Evolutionary conservation across 2,329 filamentous ascomycete species (phyloP).

Genomic region (Amphichorda felina): DNA sequence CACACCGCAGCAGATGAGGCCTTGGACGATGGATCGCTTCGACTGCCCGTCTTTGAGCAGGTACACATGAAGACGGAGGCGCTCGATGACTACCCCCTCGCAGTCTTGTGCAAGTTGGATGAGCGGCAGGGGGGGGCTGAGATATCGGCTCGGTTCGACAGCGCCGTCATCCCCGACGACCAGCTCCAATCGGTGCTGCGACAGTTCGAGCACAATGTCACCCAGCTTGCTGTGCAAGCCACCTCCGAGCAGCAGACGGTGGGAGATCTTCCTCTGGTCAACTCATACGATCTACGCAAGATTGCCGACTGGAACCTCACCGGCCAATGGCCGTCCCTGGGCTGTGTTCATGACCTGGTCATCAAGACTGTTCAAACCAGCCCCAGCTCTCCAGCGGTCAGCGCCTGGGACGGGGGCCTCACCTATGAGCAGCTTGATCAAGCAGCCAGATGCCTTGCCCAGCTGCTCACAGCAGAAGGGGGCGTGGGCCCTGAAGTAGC

Average conservation of each 20-base stretch:
- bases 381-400: conserved; percentile 21
- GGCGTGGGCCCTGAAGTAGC: conserved; percentile 12
- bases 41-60: conserved; percentile 4
- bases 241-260: conserved; percentile 2
- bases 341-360: conserved; percentile 3
- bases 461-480: not conserved
- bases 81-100: conserved; percentile 2
- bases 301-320: conserved; percentile 1
- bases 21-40: not conserved
- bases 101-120: conserved; percentile 2
- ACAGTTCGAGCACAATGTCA: conserved; percentile 3
- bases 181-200: conserved; percentile 1
- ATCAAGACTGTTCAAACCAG: not conserved
- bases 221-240: conserved; percentile 1
- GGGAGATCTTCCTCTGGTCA: conserved; percentile 1
- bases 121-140: not conserved
- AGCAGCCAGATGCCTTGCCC: conserved; percentile 1
- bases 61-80: conserved; percentile 1
- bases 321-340: conserved; percentile 2
- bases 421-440: conserved; percentile 3
- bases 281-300: conserved; percentile 1
- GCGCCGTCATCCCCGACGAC: conserved; percentile 3
- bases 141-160: conserved; percentile 2
- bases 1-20: conserved; percentile 2
- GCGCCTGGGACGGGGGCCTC: conserved; percentile 27